Evolutionary conservation across 2,329 filamentous ascomycete genomes (phyloP), one percentile per base, ranked within the genome.

Genomic region (Tolypocladium nubicola): DNA sequence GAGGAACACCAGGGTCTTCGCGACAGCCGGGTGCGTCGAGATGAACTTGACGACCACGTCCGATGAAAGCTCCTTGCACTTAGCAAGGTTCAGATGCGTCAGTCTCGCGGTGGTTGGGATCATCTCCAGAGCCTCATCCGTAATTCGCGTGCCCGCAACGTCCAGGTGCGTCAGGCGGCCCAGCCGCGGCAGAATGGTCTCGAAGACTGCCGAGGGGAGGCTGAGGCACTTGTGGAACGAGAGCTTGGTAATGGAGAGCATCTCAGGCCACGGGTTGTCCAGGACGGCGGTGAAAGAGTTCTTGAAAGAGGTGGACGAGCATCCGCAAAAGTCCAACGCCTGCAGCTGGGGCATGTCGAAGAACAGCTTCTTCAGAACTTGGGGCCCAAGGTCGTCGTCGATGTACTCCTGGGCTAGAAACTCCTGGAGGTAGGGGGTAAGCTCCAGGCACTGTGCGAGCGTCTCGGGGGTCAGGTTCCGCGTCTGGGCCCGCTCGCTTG

Each of bases 331-430:
- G 68, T 94, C 89, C 26, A 93, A 66, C 1, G 86, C 88, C 59
- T 80, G 77, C 56, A 94, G 73, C 53, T 76, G 73, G 1, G 84
- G 82, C 59, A 90, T 76, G 11, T 79, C 82, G 60, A 83, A 83
- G 65, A 93, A 84, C 47, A 94, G 74, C 70, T 89, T 90, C 60
- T 78, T 76, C 49, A 93, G 71, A 21, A 93, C 86, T 19, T 80
- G 76, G n/a, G 76, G 75, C 64, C 84, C 81, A 52, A 93, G 76
- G 63, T 94, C 89, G 54, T 86, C 84, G 67, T 92, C 88, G 55
- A 94, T 77, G 64, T 93, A 88, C 71, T 94, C 89, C 73, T 92
- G 89, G 21, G 85, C 83, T 54, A 93, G 76, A 67, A 91, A 90
- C 72, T 93, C 89, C 65, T 86, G 84, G 38, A 94, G 75, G 65